Evolutionary conservation across 1,139 yeast species (phyloP), one percentile per base, ranked within the genome.

Genomic region (Zhuliangozyma blackwelliae): DNA sequence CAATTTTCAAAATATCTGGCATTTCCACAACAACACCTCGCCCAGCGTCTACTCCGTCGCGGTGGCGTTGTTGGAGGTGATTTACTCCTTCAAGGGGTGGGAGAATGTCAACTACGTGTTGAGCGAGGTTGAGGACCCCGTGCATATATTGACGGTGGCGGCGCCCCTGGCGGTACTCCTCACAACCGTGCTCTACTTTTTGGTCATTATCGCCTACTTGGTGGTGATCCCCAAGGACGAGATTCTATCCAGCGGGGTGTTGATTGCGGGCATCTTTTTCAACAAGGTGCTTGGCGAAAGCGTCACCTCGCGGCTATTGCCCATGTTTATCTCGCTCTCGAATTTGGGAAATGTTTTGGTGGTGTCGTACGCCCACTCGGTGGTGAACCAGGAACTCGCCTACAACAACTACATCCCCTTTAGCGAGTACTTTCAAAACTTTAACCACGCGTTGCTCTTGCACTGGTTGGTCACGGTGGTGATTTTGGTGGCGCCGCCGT

Each of bases 291-390:
- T 84, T 60, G 92, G 92, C 30, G 69, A 69, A 35, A 67, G 69
- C 26, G 74, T 82, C n/a, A 80, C 82, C 1, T 53, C 74, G 40
- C 71, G 72, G 42, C 76, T 85, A 6, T 71, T 85, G 23, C 80
- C 89, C 0, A 77, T 81, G n/a, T 71, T 84, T 44, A 87, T 85
- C 31, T 87, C 90, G 1, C 62, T 83, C 28, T 79, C 86, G 44
- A 87, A 88, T 22, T 61, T 84, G 32, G 95, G 95, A 26, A 85
- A 85, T 51, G 92, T 85, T 23, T 64, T 84, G 59, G 80, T 85
- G 31, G 94, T 84, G 27, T 79, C 83, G 26, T 85, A 78, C 54
- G 82, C 92, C 1, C 94, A 84, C 53, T 85, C 88, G 16, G 70
- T 88, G 49, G 82, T 84, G 41, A 79, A 83, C 48, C 88, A 82